A percentile compares a stretch with the other conserved stretches of the same genome.
These are phyloP conservation scores for Trametes meyenii DNA, from an alignment of 768 basidiomycete genomes.

Conservation along the genomic window DNA sequence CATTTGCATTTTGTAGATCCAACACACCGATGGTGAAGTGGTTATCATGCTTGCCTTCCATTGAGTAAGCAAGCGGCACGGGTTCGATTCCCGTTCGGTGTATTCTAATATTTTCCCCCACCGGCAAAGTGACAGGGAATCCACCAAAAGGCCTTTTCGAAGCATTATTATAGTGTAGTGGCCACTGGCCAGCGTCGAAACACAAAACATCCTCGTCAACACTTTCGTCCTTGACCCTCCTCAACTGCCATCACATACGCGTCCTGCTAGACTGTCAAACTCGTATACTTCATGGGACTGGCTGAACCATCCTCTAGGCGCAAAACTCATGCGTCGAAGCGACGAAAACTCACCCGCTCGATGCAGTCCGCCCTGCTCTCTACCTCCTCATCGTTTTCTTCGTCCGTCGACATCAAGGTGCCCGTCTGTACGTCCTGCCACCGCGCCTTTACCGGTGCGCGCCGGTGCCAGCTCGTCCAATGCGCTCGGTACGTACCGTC, in stretches of 20 bases:
- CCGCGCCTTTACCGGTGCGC: constrained; percentile 13
- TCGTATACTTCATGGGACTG: neutral
- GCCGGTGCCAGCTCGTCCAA: constrained; percentile 12
- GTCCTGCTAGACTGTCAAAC: no score
- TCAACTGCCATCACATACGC: neutral
- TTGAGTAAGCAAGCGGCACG: constrained; percentile 42
- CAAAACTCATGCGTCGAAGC: constrained; percentile 5
- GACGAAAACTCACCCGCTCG: constrained; percentile 7
- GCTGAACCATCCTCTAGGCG: neutral
- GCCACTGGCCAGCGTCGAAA: no score
- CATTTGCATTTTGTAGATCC: neutral
- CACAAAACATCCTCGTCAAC: no score
- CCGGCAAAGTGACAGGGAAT: neutral
- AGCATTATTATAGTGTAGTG: no score
- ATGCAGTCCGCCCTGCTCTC: neutral
- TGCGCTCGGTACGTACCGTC: constrained; percentile 21
- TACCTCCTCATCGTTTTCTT: neutral
- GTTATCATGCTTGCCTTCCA: constrained; percentile 95
- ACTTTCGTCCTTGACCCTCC: neutral
- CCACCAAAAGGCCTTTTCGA: no score
- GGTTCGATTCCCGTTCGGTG: constrained; percentile 41
- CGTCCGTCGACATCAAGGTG: neutral
- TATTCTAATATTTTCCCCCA: constrained; percentile 19
- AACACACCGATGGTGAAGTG: constrained; percentile 77
- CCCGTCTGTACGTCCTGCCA: constrained; percentile 23